Conservation (phyloP, 192 early-diverging fungal species). For the Mortierella claussenii region DNA sequence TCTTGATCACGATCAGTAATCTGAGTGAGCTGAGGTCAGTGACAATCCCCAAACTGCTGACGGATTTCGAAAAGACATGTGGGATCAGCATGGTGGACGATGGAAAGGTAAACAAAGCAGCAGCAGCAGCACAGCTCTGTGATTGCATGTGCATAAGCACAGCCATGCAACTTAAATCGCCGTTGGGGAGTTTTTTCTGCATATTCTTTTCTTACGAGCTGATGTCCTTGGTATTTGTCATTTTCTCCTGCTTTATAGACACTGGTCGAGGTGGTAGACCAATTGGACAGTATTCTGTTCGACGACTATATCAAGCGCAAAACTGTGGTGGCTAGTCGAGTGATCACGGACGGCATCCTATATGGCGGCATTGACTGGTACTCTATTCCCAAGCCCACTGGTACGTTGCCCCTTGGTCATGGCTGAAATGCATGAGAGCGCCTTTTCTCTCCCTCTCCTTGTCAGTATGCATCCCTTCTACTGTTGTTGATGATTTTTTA, state of each 20-base stretch:
- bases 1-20: conserved; percentile 89
- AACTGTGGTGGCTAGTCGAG: conserved; percentile 67
- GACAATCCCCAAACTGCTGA: conserved; percentile 81
- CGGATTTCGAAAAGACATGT: conserved; percentile 78
- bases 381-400: conserved; percentile 74
- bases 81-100: conserved; percentile 67
- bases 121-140: not conserved
- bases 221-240: not conserved
- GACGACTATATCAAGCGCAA: conserved; percentile 88
- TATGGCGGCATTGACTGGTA: conserved; percentile 91
- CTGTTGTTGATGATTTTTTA: too few species aligned
- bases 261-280: conserved; percentile 75
- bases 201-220: not conserved
- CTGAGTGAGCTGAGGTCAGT: conserved; percentile 75
- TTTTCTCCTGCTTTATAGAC: conserved; percentile 50
- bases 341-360: conserved; percentile 86
- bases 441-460: not conserved
- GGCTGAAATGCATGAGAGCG: too few species aligned
- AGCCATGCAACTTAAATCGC: not conserved
- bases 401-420: conserved; percentile 62
- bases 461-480: too few species aligned
- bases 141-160: too few species aligned
- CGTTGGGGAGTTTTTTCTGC: not conserved
- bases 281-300: conserved; percentile 87
- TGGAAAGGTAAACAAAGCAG: conserved; percentile 58